Evolutionary conservation across 1,284 basidiomycete species (phyloP).

Genomic region (Apiotrichum laibachii): DNA sequence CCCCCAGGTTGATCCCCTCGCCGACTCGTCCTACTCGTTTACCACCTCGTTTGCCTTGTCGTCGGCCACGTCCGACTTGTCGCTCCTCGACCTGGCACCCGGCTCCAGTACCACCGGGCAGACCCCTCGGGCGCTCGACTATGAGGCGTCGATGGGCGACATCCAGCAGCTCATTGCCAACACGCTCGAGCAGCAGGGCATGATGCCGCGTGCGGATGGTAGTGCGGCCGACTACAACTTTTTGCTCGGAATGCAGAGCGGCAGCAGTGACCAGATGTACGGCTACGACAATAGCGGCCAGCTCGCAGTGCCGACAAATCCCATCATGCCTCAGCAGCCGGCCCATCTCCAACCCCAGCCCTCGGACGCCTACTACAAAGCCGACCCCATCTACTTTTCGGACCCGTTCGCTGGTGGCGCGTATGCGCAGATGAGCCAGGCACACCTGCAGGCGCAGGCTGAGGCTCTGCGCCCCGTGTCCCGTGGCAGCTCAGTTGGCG

Average conservation of each 20-base stretch:
- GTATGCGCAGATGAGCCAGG: no score
- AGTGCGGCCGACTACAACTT: not conserved
- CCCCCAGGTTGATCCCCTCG: not conserved
- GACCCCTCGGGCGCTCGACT: not conserved
- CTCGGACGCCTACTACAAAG: not conserved
- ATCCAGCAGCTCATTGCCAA: conserved; percentile 21
- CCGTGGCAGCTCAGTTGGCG: not conserved
- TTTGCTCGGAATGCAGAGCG: conserved; percentile 2
- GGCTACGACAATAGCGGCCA: not conserved
- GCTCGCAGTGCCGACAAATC: conserved; percentile 1
- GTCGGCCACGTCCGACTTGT: conserved; percentile 2
- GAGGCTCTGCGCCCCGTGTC: not conserved
- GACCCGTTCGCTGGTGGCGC: no score
- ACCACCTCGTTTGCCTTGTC: conserved; percentile 2
- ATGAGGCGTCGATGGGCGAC: conserved; percentile 16
- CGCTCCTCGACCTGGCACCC: not conserved
- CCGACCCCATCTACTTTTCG: no score
- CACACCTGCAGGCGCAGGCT: not conserved
- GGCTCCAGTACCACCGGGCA: not conserved
- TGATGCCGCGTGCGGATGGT: conserved; percentile 2
- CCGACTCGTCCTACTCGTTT: conserved; percentile 2
- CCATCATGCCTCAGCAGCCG: not conserved
- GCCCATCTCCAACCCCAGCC: not conserved
- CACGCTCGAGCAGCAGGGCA: conserved; percentile 19
- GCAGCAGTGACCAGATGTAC: conserved; percentile 1